These are phyloP conservation scores for Venturia effusa DNA, from an alignment of 2,329 filamentous ascomycete species.

Conservation along the genomic window DNA sequence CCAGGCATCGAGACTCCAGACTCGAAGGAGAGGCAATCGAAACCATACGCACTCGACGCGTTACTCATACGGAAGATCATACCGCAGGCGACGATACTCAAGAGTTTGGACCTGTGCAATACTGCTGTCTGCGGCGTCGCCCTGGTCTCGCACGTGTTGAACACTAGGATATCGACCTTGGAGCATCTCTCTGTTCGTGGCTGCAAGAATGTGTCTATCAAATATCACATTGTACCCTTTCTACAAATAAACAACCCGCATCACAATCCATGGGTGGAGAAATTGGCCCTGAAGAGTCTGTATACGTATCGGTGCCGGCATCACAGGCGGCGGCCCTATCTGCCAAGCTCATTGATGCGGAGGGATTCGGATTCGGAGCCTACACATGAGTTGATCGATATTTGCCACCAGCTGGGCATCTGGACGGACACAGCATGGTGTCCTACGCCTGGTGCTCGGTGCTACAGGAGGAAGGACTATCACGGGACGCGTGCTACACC, in stretches of 20 bases:
- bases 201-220: slow-evolving; percentile 54
- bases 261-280: slow-evolving; percentile 1
- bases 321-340: slow-evolving; percentile 48
- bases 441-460: slow-evolving; percentile 45
- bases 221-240: slow-evolving; percentile 53
- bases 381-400: slow-evolving; percentile 48
- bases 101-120: slow-evolving; percentile 49
- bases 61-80: slow-evolving; percentile 45
- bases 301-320: slow-evolving; percentile 54
- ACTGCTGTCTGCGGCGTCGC: slow-evolving; percentile 49
- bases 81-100: slow-evolving; percentile 45
- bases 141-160: slow-evolving; percentile 43
- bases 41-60: slow-evolving; percentile 47
- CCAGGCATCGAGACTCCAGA: slow-evolving; percentile 31
- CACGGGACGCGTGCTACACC: slow-evolving; percentile 44
- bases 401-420: slow-evolving; percentile 47
- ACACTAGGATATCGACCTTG: slow-evolving; percentile 42
- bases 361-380: slow-evolving; percentile 50
- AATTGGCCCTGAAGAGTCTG: slow-evolving; percentile 42
- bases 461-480: slow-evolving; percentile 45
- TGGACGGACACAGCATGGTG: slow-evolving; percentile 54
- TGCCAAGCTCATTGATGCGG: slow-evolving; percentile 42
- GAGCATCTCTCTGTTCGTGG: slow-evolving; percentile 50
- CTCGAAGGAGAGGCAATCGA: slow-evolving; percentile 37
- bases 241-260: slow-evolving; percentile 31